Conservation (phyloP, 2,329 filamentous ascomycete species). For the Teratosphaeria destructans region DNA sequence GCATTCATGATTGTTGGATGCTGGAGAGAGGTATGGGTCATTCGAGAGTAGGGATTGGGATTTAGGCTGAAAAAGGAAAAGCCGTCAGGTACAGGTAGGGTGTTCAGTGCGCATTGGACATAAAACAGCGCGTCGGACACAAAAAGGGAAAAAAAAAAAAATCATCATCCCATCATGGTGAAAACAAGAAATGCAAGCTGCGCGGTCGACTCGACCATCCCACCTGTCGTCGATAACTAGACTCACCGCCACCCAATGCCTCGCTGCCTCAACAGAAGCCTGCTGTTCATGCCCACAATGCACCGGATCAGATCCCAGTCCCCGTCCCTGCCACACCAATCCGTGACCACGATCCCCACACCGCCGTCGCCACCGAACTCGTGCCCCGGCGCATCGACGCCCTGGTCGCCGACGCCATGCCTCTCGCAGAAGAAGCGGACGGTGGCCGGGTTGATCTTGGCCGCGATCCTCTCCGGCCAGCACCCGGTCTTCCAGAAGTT, state of each 20-base stretch:
- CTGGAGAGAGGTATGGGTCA: too few species aligned
- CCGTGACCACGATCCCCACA: conserved; percentile 82
- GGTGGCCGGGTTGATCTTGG: conserved; percentile 72
- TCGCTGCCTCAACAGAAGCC: conserved; percentile 13
- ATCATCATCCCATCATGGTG: too few species aligned
- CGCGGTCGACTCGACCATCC: too few species aligned
- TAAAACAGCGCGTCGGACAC: too few species aligned
- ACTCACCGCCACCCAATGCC: conserved; percentile 6
- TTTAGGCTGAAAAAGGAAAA: too few species aligned
- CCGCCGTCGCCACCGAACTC: conserved; percentile 41
- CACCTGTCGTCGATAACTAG: background rate
- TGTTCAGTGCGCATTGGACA: too few species aligned
- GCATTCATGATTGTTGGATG: too few species aligned
- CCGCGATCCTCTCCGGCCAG: conserved; percentile 89
- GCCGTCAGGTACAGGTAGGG: too few species aligned
- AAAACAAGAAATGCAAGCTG: background rate
- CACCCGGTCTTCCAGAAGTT: conserved; percentile 90
- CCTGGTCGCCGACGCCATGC: conserved; percentile 32
- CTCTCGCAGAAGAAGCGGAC: conserved; percentile 47
- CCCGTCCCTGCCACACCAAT: conserved; percentile 78
- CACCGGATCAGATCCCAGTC: conserved; percentile 86
- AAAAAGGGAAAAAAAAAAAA: too few species aligned
- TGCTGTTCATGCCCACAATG: conserved; percentile 76
- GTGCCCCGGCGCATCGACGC: conserved; percentile 16
- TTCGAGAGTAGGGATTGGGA: too few species aligned